These are phyloP conservation scores for Sedum album DNA, from an alignment of 164 flowering plant species.

Conservation along the genomic window DNA sequence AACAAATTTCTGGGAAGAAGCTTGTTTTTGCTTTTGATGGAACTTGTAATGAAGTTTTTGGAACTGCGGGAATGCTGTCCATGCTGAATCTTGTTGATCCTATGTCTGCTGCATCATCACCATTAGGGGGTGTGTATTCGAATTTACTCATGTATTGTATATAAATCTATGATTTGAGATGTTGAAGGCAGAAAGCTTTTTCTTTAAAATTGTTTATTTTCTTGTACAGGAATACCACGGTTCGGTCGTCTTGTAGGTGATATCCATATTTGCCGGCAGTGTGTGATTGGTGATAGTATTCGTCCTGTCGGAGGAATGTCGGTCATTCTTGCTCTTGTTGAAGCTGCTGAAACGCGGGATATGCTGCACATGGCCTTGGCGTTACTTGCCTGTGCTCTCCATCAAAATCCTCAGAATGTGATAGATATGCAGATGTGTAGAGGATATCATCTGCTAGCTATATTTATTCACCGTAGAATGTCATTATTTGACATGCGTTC, in stretches of 20 bases:
- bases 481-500: conserved; percentile 83
- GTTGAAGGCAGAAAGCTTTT: neutral
- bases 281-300: conserved; percentile 82
- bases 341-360: conserved; percentile 89
- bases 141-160: neutral
- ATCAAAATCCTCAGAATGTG: conserved; percentile 89
- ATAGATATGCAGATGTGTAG: conserved; percentile 85
- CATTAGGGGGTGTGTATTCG: conserved; percentile 81
- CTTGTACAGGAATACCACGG: conserved; percentile 88
- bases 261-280: conserved; percentile 68
- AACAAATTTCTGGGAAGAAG: conserved; percentile 88
- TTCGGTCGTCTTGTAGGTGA: conserved; percentile 96
- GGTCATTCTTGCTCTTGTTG: conserved; percentile 82
- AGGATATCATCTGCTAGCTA: conserved; percentile 93
- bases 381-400: conserved; percentile 81
- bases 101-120: conserved; percentile 96
- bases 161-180: neutral
- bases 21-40: conserved; percentile 99
- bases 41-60: conserved; percentile 66
- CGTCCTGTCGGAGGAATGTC: conserved; percentile 86
- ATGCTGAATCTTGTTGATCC: conserved; percentile 98
- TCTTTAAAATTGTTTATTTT: neutral
- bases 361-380: conserved; percentile 97
- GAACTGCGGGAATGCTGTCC: conserved; percentile 63
- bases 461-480: conserved; percentile 85